Evolutionary conservation across 441 rosid species (phyloP).

Genomic region (Croton setiger): DNA sequence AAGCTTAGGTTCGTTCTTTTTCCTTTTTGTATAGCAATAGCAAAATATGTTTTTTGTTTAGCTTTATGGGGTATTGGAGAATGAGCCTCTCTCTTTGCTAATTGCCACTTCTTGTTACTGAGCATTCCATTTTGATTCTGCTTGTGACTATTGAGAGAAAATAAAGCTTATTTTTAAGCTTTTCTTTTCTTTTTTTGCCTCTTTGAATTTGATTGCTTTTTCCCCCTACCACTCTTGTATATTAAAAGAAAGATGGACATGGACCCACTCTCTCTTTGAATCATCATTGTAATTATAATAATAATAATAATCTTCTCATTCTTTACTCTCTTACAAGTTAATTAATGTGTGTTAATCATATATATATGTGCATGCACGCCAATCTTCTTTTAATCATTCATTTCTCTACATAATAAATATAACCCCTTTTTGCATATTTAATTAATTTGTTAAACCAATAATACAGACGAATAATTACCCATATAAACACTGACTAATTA

Average conservation of each 20-base stretch:
- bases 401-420: no score
- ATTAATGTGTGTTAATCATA: background rate
- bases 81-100: conserved; percentile 29
- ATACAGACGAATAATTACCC: no score
- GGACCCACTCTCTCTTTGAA: background rate
- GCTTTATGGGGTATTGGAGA: conserved; percentile 30
- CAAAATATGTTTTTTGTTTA: conserved; percentile 11
- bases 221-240: background rate
- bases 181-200: background rate
- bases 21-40: conserved; percentile 13
- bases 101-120: conserved; percentile 10
- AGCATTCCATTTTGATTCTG: conserved; percentile 17
- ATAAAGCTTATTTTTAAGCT: background rate
- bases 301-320: background rate
- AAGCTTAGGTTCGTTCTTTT: conserved; percentile 25
- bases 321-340: background rate
- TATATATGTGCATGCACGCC: background rate
- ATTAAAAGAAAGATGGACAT: background rate
- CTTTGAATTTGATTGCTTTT: background rate
- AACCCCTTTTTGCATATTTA: no score
- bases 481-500: no score
- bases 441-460: no score
- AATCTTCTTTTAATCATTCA: conserved; percentile 5
- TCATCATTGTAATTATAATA: no score
- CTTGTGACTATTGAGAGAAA: conserved; percentile 5